Evolutionary conservation across 2,329 filamentous ascomycete genomes (phyloP), one percentile per base, ranked within the genome.

Genomic region (Pyrenochaeta sp.): DNA sequence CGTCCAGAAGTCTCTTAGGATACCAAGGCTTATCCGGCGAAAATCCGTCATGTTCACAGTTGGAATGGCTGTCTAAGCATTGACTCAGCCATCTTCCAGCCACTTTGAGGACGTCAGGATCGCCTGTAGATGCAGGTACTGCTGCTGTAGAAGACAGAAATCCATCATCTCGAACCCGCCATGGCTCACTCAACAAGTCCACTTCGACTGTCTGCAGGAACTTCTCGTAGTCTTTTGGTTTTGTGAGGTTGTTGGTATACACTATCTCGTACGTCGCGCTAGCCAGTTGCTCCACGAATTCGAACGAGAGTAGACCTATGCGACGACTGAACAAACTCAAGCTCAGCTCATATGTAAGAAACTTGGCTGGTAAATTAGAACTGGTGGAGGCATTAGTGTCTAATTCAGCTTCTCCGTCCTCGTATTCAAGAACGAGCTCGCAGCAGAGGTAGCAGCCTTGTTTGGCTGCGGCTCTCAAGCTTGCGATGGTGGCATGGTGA

Each of bases 391-490:
- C 9, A 30, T 30, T 9, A 30, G 28, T 5, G 5, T 30, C 9
- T 7, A 32, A 12, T 15, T 32, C 22, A 36, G 19, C 19, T 19
- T 48, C 39, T 2, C 34, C 39, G 6, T 32, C 12, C 8, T 52
- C 50, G 19, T 52, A 52, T 28, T 52, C 50, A n/a, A 52, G 50
- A 25, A 24, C 36, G 28, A 52, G 39, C 22, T 52, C 50, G 2
- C 39, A 52, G 25, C 50, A 52, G 2, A 52, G 28, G 27, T 52
- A 52, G 40, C 50, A 52, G 27, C 50, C 50, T 45, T 52, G 50
- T 15, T 24, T n/a, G 32, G 50, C 50, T 15, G 50, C 50, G 15
- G 39, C 19, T 25, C 44, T 30, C 5, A 52, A 39, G 25, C 44
- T 27, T n/a, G 13, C 40, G n/a, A 52, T 44, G 15, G 27, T 24